phyloP scores from a whole-genome alignment of 106 monocot species.

The Allium fistulosum region DNA sequence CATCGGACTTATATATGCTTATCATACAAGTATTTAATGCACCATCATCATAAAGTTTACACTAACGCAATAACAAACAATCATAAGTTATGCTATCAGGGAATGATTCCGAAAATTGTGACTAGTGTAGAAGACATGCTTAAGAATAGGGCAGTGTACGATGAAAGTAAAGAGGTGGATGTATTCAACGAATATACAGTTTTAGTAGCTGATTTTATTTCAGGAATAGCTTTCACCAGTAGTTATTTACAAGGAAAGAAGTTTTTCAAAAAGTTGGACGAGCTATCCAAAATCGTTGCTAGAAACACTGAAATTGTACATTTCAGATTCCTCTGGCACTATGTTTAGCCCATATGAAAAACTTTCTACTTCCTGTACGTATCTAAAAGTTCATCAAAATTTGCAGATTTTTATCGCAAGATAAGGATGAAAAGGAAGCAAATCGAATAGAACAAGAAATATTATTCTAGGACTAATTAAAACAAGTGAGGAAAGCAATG shows the following conservation, averaged over 20 bases:
- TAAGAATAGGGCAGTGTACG: conserved; percentile 1
- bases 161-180: conserved; percentile 13
- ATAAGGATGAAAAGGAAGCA: no score
- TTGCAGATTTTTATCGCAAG: no score
- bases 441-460: neutral
- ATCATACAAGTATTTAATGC: no score
- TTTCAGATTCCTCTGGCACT: conserved; percentile 3
- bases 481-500: neutral
- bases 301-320: conserved; percentile 1
- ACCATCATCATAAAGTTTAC: no score
- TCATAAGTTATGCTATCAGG: neutral
- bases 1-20: no score
- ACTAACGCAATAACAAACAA: no score
- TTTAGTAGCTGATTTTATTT: neutral
- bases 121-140: conserved; percentile 7
- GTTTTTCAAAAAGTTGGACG: conserved; percentile 14
- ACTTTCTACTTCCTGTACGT: neutral
- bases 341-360: neutral
- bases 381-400: no score
- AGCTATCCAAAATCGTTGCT: neutral
- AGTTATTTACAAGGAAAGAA: conserved; percentile 13
- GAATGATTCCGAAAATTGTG: conserved; percentile 7
- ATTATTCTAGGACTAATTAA: conserved; percentile 1
- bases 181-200: conserved; percentile 8
- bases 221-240: neutral